phyloP scores from a whole-genome alignment of 495 filamentous ascomycete species.

The Cercophora scortea region DNA sequence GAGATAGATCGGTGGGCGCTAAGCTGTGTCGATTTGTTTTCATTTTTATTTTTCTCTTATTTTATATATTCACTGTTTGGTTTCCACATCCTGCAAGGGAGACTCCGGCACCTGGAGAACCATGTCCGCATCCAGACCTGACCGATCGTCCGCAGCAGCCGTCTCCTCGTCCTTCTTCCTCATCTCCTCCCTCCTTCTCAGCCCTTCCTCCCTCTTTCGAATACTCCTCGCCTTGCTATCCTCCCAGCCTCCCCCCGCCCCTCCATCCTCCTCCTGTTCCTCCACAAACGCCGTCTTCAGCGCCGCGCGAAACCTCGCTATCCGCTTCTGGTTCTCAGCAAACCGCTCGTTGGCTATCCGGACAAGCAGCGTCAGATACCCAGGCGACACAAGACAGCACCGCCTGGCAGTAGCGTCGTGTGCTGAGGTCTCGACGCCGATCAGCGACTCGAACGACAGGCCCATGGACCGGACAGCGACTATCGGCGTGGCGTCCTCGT shows the following conservation, averaged over 20 bases:
- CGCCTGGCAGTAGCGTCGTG: conserved; percentile 16
- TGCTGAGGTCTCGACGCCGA: conserved; percentile 46
- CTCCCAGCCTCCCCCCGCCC: conserved; percentile 41
- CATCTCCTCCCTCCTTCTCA: conserved; percentile 38
- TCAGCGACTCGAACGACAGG: conserved; percentile 66
- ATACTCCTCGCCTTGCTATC: conserved; percentile 47
- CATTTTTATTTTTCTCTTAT: too few relatives aligned
- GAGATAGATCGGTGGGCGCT: too few relatives aligned
- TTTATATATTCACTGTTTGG: too few relatives aligned
- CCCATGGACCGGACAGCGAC: conserved; percentile 78
- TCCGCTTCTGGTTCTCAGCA: conserved; percentile 61
- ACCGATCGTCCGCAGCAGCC: conserved; percentile 8
- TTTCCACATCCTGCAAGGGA: too few relatives aligned
- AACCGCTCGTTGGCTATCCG: conserved; percentile 71
- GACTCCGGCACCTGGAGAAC: neutral
- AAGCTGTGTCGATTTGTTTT: too few relatives aligned
- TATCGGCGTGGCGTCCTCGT: conserved; percentile 48
- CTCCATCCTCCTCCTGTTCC: neutral
- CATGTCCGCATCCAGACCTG: neutral
- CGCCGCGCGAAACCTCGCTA: conserved; percentile 48
- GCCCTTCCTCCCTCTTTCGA: conserved; percentile 55
- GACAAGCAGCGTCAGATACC: conserved; percentile 56
- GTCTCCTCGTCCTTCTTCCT: conserved; percentile 9
- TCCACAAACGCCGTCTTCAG: conserved; percentile 28
- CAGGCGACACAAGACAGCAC: conserved; percentile 41